phyloP scores from a whole-genome alignment of 306 rosid genomes.

The Corylus avellana region DNA sequence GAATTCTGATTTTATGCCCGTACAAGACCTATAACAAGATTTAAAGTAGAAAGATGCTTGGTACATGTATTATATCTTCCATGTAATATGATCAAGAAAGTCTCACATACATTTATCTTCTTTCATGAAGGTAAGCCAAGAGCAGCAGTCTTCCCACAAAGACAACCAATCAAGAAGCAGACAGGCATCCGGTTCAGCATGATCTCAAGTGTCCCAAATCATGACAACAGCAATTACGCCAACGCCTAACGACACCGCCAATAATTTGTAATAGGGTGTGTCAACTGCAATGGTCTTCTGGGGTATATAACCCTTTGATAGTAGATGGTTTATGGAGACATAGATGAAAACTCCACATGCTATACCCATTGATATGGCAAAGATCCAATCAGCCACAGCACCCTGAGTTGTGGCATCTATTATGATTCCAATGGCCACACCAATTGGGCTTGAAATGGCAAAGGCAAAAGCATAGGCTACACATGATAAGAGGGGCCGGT shows the following conservation, averaged over 20 bases:
- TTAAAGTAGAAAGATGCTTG: not conserved
- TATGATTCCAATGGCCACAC: constrained; percentile 68
- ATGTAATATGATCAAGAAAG: not conserved
- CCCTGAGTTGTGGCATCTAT: constrained; percentile 80
- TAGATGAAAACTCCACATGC: constrained; percentile 88
- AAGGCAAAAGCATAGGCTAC: constrained; percentile 64
- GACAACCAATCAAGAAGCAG: constrained; percentile 1
- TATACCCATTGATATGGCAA: constrained; percentile 70
- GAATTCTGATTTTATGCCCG: not conserved
- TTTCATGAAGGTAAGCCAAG: not conserved
- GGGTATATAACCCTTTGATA: constrained; percentile 60
- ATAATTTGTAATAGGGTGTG: constrained; percentile 45
- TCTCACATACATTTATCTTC: not conserved
- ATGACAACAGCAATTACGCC: constrained; percentile 78
- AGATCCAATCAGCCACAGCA: constrained; percentile 68
- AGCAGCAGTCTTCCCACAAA: not conserved
- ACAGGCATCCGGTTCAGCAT: constrained; percentile 14
- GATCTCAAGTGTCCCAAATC: constrained; percentile 67
- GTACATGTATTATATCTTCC: not conserved
- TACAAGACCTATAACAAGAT: not conserved
- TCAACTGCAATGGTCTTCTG: constrained; percentile 39
- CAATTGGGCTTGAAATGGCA: constrained; percentile 79
- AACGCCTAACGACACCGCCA: constrained; percentile 65
- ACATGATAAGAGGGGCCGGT: constrained; percentile 56
- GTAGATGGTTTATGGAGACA: constrained; percentile 72